phyloP scores from a whole-genome alignment of 2,329 filamentous ascomycete species.

The Aspergillus sergii region DNA sequence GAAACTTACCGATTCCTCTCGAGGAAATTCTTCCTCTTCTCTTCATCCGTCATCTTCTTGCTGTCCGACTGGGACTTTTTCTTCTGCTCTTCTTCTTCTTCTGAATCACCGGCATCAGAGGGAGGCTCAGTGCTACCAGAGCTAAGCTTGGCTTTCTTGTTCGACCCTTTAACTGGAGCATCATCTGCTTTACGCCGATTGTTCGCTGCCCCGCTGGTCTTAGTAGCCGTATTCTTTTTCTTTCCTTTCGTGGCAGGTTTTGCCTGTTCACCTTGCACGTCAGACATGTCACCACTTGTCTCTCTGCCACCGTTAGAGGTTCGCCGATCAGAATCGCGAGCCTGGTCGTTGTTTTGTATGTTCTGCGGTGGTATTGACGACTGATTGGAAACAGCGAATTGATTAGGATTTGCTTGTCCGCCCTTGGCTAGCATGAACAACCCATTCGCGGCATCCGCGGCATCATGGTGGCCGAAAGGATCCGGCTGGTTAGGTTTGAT shows the following conservation, averaged over 20 bases:
- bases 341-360: constrained; percentile 57
- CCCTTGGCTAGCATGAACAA: constrained; percentile 82
- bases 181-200: constrained; percentile 81
- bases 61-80: constrained; percentile 58
- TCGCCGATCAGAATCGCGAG: constrained; percentile 46
- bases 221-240: constrained; percentile 64
- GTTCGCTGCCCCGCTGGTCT: constrained; percentile 54
- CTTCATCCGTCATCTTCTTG: constrained; percentile 95
- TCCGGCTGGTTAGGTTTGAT: constrained; percentile 54
- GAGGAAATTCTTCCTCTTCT: constrained; percentile 97
- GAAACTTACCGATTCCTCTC: constrained; percentile 86
- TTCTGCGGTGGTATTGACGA: constrained; percentile 55
- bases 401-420: constrained; percentile 59
- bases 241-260: constrained; percentile 68
- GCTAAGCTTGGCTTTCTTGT: constrained; percentile 73
- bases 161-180: constrained; percentile 64
- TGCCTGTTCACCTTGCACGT: constrained; percentile 69
- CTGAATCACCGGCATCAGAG: constrained; percentile 53
- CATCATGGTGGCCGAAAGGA: constrained; percentile 82
- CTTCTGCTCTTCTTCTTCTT: constrained; percentile 50
- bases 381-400: constrained; percentile 54
- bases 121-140: constrained; percentile 47
- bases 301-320: constrained; percentile 62
- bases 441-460: constrained; percentile 91
- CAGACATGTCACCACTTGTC: constrained; percentile 69